A percentile compares a stretch with the other conserved stretches of the same genome.
Conservation (phyloP, 139 green algal species). For the Chlorella sp. region DNA sequence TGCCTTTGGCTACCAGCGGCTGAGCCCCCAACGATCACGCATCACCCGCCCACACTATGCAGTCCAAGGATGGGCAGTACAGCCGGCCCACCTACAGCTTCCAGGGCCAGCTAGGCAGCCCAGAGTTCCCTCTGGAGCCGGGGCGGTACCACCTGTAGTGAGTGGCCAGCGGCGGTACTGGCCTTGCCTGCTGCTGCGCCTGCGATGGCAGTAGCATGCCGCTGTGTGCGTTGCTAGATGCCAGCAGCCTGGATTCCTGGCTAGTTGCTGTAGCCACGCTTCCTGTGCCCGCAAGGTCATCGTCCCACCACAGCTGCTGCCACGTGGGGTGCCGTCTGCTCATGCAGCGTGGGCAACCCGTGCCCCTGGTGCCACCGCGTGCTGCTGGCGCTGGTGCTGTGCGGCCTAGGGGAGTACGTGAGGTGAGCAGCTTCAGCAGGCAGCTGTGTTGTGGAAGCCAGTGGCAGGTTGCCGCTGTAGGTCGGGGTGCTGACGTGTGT, state of each 20-base stretch:
- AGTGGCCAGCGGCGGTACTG: no score
- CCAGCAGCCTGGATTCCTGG: no score
- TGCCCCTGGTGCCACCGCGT: conserved; percentile 98
- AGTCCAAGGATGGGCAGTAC: conserved; percentile 72
- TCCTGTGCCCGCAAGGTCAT: no score
- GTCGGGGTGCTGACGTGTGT: neutral
- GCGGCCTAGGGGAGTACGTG: conserved; percentile 54
- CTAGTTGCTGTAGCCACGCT: no score
- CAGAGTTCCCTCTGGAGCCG: conserved; percentile 55
- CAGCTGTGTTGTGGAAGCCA: neutral
- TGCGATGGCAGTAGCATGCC: no score
- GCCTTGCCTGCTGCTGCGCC: no score
- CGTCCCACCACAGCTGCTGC: no score
- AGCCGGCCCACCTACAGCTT: conserved; percentile 79
- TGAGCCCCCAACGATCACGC: no score
- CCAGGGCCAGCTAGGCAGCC: conserved; percentile 54
- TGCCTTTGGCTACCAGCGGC: no score
- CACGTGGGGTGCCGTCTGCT: no score
- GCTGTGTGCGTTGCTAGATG: no score
- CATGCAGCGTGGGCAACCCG: conserved; percentile 80
- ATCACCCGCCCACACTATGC: no score
- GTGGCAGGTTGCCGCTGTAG: neutral
- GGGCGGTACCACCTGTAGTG: conserved; percentile 15
- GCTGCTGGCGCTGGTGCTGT: conserved; percentile 71
- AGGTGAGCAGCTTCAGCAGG: neutral